These are phyloP conservation scores for Fusarium xylarioides DNA, from an alignment of 2,329 filamentous ascomycete species.

Conservation along the genomic window DNA sequence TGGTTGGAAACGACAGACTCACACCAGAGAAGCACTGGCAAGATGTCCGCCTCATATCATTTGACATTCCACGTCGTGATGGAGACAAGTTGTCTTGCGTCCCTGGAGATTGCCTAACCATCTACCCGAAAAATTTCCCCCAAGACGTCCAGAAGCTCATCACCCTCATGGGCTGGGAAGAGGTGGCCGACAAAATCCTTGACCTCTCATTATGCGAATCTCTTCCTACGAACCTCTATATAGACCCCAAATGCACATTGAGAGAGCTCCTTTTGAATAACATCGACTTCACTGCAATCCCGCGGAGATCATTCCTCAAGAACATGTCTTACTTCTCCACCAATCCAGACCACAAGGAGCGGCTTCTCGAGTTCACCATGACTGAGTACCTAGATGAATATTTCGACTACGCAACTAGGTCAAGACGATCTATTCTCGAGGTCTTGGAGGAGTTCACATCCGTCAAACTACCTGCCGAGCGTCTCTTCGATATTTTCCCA, in stretches of 20 bases:
- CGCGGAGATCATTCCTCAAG: constrained; percentile 85
- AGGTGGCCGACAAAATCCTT: constrained; percentile 76
- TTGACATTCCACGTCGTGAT: constrained; percentile 57
- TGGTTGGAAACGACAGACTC: constrained; percentile 75
- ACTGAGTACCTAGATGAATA: constrained; percentile 87
- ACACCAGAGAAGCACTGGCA: constrained; percentile 87
- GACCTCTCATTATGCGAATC: constrained; percentile 53
- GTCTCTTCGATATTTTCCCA: constrained; percentile 78
- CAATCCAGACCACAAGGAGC: constrained; percentile 78
- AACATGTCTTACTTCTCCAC: constrained; percentile 78
- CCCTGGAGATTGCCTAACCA: constrained; percentile 82
- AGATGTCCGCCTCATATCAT: constrained; percentile 83
- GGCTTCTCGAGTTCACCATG: constrained; percentile 83
- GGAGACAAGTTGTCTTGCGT: constrained; percentile 51
- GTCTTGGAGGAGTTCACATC: constrained; percentile 89
- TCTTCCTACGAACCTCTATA: constrained; percentile 49
- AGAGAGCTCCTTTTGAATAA: constrained; percentile 81
- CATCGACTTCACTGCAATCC: constrained; percentile 89
- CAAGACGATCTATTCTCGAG: constrained; percentile 89
- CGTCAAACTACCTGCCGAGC: constrained; percentile 81
- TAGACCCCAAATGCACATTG: constrained; percentile 65
- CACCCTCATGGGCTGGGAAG: constrained; percentile 79
- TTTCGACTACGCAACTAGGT: constrained; percentile 93
- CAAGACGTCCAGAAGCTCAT: constrained; percentile 83
- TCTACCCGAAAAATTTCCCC: constrained; percentile 89